Conservation (phyloP, 2,329 filamentous ascomycete species). For the Botryotinia narcissicola region DNA sequence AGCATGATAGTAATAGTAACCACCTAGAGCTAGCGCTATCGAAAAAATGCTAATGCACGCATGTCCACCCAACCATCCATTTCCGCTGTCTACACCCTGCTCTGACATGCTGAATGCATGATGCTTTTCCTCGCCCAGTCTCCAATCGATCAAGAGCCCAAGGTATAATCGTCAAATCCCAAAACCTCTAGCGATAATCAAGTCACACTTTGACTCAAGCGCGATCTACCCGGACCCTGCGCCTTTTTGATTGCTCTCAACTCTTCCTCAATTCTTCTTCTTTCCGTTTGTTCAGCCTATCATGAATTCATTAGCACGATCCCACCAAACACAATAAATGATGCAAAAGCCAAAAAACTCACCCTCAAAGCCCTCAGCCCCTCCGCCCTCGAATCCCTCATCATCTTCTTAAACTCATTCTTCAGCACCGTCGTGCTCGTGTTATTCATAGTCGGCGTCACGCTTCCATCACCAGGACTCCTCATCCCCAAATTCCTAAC, state of each 20-base stretch:
- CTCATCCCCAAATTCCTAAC: constrained; percentile 63
- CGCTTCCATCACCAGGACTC: constrained; percentile 46
- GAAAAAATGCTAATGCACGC: not conserved
- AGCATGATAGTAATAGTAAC: not conserved
- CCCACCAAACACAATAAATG: too few species aligned
- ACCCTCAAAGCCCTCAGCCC: constrained; percentile 64
- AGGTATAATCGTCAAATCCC: too few species aligned
- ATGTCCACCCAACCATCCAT: not conserved
- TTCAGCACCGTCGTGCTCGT: constrained; percentile 68
- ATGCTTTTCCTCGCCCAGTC: not conserved
- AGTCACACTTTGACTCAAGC: constrained; percentile 35
- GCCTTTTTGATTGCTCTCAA: constrained; percentile 49
- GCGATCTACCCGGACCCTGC: constrained; percentile 39
- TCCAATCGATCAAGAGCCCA: not conserved
- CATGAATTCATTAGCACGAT: constrained; percentile 16
- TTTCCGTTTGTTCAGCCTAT: constrained; percentile 70
- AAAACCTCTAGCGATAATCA: not conserved
- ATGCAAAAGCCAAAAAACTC: constrained; percentile 38
- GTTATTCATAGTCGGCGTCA: constrained; percentile 29
- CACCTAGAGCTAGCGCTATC: not conserved
- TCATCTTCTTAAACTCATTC: constrained; percentile 79
- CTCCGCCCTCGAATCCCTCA: constrained; percentile 68
- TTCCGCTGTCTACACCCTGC: not conserved
- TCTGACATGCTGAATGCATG: not conserved
- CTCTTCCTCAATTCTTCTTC: constrained; percentile 62